Percentiles rank a stretch among this genome's conserved stretches.
Conservation (phyloP, 768 basidiomycete species). For the Psilocybe subaeruginosa region DNA sequence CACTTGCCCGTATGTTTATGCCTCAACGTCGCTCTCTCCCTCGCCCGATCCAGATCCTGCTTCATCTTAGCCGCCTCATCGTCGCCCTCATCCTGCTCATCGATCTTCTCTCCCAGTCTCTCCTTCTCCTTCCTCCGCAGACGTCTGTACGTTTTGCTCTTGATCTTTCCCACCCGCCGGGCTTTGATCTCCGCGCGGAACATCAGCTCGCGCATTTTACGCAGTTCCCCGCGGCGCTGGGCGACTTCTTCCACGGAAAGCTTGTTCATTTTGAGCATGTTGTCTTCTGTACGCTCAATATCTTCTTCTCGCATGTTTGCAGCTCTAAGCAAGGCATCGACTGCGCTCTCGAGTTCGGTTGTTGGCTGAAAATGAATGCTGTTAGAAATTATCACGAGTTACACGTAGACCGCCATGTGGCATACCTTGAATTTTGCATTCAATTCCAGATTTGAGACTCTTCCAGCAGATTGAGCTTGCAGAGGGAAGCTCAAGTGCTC, state of each 20-base stretch:
- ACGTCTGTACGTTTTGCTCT: constrained; percentile 90
- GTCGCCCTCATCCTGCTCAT: constrained; percentile 47
- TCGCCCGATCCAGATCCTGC: constrained; percentile 78
- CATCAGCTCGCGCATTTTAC: constrained; percentile 89
- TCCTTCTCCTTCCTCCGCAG: constrained; percentile 80
- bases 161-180: constrained; percentile 91
- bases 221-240: constrained; percentile 77
- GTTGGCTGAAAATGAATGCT: constrained; percentile 56
- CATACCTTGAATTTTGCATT: constrained; percentile 84
- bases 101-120: constrained; percentile 53
- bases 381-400: not conserved
- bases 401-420: not conserved
- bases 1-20: constrained; percentile 91
- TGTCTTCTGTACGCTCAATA: constrained; percentile 76
- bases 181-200: constrained; percentile 93
- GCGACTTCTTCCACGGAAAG: constrained; percentile 86
- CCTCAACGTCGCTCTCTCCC: constrained; percentile 85
- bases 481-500: constrained; percentile 88
- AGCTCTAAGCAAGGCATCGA: constrained; percentile 77
- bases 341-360: constrained; percentile 82
- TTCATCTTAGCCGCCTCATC: constrained; percentile 56
- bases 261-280: constrained; percentile 73
- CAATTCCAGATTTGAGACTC: constrained; percentile 74
- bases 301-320: constrained; percentile 86
- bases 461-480: constrained; percentile 58